phyloP scores from a whole-genome alignment of 768 basidiomycete genomes.

The Collybia sordida region DNA sequence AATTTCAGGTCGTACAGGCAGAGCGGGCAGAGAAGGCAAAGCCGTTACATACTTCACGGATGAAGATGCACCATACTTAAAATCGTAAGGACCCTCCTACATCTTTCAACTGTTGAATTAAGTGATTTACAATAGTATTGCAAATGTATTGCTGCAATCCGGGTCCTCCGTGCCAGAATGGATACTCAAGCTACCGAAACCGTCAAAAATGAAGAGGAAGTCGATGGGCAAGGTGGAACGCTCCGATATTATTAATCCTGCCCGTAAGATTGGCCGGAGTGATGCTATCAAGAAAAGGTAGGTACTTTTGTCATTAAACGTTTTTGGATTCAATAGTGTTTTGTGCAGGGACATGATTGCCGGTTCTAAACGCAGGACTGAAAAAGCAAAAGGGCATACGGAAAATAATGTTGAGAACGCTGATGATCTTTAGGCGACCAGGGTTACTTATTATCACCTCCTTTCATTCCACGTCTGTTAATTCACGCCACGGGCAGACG shows the following conservation, averaged over 20 bases:
- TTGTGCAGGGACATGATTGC: constrained; percentile 73
- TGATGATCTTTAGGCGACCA: no score
- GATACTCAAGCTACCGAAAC: constrained; percentile 93
- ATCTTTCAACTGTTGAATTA: constrained; percentile 1
- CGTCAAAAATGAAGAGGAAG: constrained; percentile 83
- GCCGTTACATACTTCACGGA: constrained; percentile 96
- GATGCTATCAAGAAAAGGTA: constrained; percentile 77
- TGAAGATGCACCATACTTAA: constrained; percentile 88
- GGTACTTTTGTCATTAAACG: constrained; percentile 10
- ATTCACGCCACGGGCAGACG: no score
- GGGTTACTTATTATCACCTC: no score
- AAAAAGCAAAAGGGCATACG: constrained; percentile 3
- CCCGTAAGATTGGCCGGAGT: constrained; percentile 61
- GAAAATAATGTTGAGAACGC: neutral
- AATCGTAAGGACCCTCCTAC: constrained; percentile 55
- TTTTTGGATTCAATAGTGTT: constrained; percentile 3
- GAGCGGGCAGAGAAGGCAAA: constrained; percentile 89
- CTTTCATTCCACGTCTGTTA: no score
- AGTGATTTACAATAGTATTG: constrained; percentile 59
- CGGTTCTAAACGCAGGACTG: constrained; percentile 60
- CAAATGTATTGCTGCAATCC: constrained; percentile 92
- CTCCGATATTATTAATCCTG: constrained; percentile 70
- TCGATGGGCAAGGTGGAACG: constrained; percentile 85
- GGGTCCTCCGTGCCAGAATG: constrained; percentile 91
- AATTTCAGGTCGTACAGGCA: constrained; percentile 81